Percentiles rank a stretch among this genome's conserved stretches.
phyloP scores from a whole-genome alignment of 2,329 filamentous ascomycete species.

The Phialophora chinensis region DNA sequence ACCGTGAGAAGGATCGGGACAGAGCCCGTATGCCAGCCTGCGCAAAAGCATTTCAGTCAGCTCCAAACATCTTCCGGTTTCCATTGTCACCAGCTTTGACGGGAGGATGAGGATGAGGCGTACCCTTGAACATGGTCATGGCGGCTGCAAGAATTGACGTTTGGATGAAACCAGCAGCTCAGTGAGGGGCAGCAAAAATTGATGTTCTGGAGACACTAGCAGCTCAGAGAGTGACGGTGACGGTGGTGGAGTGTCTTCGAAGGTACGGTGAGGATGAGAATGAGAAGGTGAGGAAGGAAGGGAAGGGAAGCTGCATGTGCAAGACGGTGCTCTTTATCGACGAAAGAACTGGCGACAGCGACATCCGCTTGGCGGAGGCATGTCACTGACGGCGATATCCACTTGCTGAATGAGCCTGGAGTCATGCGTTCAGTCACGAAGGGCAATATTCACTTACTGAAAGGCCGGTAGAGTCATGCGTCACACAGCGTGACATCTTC shows the following conservation, averaged over 20 bases:
- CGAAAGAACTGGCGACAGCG: background rate
- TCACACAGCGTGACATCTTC: background rate
- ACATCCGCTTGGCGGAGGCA: background rate
- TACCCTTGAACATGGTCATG: background rate
- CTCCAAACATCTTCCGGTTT: background rate
- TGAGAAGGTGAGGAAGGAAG: background rate
- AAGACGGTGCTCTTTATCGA: background rate
- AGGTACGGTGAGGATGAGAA: background rate
- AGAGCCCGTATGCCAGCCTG: background rate
- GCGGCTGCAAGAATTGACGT: background rate
- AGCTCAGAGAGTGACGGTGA: background rate
- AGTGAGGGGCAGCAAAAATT: background rate
- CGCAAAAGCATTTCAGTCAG: background rate
- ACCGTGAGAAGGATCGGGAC: background rate
- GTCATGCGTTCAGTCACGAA: background rate
- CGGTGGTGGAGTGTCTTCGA: background rate
- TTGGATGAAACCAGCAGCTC: background rate
- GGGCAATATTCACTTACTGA: background rate
- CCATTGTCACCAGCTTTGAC: background rate
- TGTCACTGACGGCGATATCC: background rate
- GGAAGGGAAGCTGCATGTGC: background rate
- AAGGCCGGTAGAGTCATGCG: background rate
- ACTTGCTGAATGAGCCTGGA: background rate
- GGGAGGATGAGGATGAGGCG: background rate
- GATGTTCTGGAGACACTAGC: background rate